Evolutionary conservation across 345 rosid genomes (phyloP), one percentile per base, ranked within the genome.

Genomic region (Lagerstroemia speciosa): DNA sequence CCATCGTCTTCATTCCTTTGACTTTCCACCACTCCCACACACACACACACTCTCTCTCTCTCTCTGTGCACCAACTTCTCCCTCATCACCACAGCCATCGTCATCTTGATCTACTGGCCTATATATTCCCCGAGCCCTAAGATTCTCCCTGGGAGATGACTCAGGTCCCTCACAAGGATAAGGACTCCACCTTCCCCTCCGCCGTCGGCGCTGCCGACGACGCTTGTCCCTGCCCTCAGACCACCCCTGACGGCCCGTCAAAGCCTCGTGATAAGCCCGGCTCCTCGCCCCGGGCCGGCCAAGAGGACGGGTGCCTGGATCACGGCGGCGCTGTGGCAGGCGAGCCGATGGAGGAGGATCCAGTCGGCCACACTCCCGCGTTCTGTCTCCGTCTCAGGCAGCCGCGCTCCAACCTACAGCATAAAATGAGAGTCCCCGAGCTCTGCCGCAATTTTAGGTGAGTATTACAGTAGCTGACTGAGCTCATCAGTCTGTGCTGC

Each of bases 1-100:
- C 96, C 90, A 93, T 93, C 93, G 90, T 97, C 96, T 82, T 93
- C 98, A 90, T 64, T 75, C 68, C 11, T 20, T 81, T 89, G 88
- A 95, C 87, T 88, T 86, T 76, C 82, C 88, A 78, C 90, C 77
- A 69, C 70, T n/a, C n/a, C n/a, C n/a, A n/a, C n/a, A n/a, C n/a
- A n/a, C n/a, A n/a, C n/a, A n/a, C n/a, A n/a, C 24, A 30, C 67
- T 72, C 77, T 68, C 81, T 52, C 69, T 72, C 68, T 74, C 65
- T 71, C 73, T 68, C 64, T 69, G n/a, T 46, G n/a, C 58, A 5
- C 24, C 11, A n/a, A 22, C 60, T 53, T 53, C 60, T 53, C 60
- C 60, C 29, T 53, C 60, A 53, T 53, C 60, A 53, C 17, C 53
- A 48, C 20, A 24, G 76, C 31, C 58, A 1, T 68, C 65, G 50